These are phyloP conservation scores for Hyphopichia buzzinii DNA, from an alignment of 1,139 yeast species.

Conservation along the genomic window DNA sequence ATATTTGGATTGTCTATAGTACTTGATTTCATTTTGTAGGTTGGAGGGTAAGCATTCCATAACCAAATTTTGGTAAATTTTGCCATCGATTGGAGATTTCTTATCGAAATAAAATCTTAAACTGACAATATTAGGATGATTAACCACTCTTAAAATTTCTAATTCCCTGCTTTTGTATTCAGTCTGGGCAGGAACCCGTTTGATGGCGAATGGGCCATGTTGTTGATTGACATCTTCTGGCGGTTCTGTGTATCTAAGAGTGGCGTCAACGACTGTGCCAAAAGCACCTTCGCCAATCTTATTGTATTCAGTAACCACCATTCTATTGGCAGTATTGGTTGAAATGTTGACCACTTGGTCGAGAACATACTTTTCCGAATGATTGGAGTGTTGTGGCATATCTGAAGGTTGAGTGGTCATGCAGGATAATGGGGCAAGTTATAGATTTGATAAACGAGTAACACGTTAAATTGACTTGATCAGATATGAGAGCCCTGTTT, in stretches of 20 bases:
- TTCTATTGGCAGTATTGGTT: slow-evolving; percentile 51
- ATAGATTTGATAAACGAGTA: too few relatives aligned
- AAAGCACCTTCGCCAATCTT: slow-evolving; percentile 84
- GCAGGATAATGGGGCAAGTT: neutral
- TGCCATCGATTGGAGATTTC: slow-evolving; percentile 55
- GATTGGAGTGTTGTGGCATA: slow-evolving; percentile 9
- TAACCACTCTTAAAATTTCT: slow-evolving; percentile 68
- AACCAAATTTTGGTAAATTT: slow-evolving; percentile 72
- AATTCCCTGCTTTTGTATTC: slow-evolving; percentile 80
- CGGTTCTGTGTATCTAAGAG: slow-evolving; percentile 34
- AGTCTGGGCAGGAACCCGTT: slow-evolving; percentile 81
- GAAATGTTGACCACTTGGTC: slow-evolving; percentile 64
- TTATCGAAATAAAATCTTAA: slow-evolving; percentile 68
- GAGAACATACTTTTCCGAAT: slow-evolving; percentile 24
- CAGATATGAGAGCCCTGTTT: too few relatives aligned
- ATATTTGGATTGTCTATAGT: slow-evolving; percentile 60
- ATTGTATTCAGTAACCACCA: slow-evolving; percentile 69
- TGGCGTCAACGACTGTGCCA: slow-evolving; percentile 80
- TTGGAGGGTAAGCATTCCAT: slow-evolving; percentile 87
- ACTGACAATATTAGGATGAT: slow-evolving; percentile 75
- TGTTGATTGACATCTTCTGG: slow-evolving; percentile 34
- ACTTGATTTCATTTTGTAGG: slow-evolving; percentile 69
- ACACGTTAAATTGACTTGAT: too few relatives aligned
- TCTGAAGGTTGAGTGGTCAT: neutral
- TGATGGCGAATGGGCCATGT: slow-evolving; percentile 81